phyloP scores from a whole-genome alignment of 805 yeast species.

The Zygosaccharomyces kombuchaensis region DNA sequence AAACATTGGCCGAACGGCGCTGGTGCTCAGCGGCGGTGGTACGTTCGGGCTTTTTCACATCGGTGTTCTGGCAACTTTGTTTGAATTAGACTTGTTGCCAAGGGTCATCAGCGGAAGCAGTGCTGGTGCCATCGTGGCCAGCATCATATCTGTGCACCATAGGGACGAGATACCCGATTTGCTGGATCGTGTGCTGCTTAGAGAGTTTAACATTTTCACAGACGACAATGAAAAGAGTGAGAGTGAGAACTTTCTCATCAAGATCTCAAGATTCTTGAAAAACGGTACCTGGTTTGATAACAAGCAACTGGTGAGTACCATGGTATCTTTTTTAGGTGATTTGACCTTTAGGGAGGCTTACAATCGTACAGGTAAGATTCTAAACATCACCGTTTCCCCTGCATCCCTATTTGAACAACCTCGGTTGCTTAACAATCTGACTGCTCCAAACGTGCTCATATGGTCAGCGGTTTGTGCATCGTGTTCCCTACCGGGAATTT shows the following conservation, averaged over 20 bases:
- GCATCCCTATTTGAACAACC: constrained; percentile 91
- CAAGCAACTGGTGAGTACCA: constrained; percentile 62
- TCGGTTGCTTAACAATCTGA: constrained; percentile 67
- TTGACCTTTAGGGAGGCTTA: constrained; percentile 92
- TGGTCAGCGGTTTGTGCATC: constrained; percentile 94
- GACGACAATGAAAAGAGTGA: constrained; percentile 48
- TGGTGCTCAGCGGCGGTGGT: constrained; percentile 94
- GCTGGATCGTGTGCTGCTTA: constrained; percentile 44
- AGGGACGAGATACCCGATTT: constrained; percentile 62
- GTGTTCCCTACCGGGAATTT: constrained; percentile 89
- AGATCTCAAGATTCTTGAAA: constrained; percentile 60
- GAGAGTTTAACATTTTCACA: constrained; percentile 52
- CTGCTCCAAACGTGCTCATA: constrained; percentile 75
- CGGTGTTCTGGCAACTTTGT: constrained; percentile 79
- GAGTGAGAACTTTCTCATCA: constrained; percentile 47
- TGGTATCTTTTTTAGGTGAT: constrained; percentile 78
- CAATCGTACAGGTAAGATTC: constrained; percentile 87
- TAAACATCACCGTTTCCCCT: constrained; percentile 91
- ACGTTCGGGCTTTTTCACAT: constrained; percentile 90
- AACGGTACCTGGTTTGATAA: constrained; percentile 89
- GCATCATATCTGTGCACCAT: constrained; percentile 76
- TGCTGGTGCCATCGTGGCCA: constrained; percentile 93
- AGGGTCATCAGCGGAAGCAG: constrained; percentile 89
- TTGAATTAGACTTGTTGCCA: constrained; percentile 74
- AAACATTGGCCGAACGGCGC: constrained; percentile 90